A percentile compares a stretch with the other conserved stretches of the same genome.
phyloP scores from a whole-genome alignment of 176 grass and related monocot species.

The Lolium rigidum region DNA sequence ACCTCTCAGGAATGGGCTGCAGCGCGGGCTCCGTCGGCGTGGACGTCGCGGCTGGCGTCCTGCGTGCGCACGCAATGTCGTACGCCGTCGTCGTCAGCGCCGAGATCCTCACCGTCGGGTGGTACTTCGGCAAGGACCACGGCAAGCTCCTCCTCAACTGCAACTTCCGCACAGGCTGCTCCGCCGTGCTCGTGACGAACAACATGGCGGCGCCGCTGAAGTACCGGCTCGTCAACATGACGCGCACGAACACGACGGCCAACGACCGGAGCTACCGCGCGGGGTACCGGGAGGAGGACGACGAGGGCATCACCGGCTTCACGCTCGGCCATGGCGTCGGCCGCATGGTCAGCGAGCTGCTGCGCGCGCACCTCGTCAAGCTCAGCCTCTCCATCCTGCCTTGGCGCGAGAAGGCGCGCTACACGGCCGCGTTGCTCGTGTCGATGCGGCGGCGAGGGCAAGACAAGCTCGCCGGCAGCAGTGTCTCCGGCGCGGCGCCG shows the following conservation, averaged over 20 bases:
- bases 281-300: constrained; percentile 68
- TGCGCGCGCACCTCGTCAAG: constrained; percentile 53
- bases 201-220: constrained; percentile 6
- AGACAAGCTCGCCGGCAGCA: background rate
- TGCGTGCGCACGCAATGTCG: constrained; percentile 5
- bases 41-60: constrained; percentile 35
- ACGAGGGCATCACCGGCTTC: constrained; percentile 73
- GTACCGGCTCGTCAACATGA: constrained; percentile 61
- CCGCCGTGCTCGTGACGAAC: constrained; percentile 59
- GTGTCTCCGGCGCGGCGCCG: background rate
- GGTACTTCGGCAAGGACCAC: constrained; percentile 70
- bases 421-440: background rate
- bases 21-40: constrained; percentile 57
- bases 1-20: constrained; percentile 89
- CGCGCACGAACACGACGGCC: constrained; percentile 58
- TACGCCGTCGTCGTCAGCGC: constrained; percentile 76
- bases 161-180: constrained; percentile 81
- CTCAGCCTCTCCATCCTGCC: constrained; percentile 63
- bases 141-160: constrained; percentile 82
- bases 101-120: constrained; percentile 73
- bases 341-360: constrained; percentile 53
- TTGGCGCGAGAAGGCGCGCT: constrained; percentile 61
- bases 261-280: constrained; percentile 64
- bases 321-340: constrained; percentile 59
- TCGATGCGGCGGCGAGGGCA: background rate